Base-by-base conservation (phyloP, 768 basidiomycete genomes). In the Ramaria sp. region DNA sequence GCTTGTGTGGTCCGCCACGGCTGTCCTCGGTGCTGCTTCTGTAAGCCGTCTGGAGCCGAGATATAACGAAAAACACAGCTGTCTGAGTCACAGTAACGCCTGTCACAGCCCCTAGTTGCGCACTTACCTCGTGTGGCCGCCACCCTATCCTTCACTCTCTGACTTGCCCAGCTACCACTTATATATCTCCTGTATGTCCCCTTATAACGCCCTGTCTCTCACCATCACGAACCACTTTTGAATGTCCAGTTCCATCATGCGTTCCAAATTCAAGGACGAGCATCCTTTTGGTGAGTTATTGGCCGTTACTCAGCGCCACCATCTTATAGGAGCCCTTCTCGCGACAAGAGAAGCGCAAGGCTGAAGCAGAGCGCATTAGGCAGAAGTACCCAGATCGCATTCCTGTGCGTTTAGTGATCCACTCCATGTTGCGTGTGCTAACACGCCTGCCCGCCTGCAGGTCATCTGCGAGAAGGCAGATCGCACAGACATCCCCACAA, bases 401-500 rank as follows among this genome's bases (percentile, higher is more conserved):
- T 69, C 95, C 95, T 41, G 95, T 97, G 59, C 64, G 91, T 81
- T 42, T 42, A 4, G 30, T 48, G 58, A n/a, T n/a, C n/a, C n/a
- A n/a, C 58, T 50, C 60, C 48, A 62, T 15, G 59, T 43, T 50
- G 38, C 20, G 37, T 59, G 46, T 38, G 33, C 39, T 41, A 30
- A 27, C 49, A 1, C 13, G 22, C 59, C 41, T 11, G 11, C 33
- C 11, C n/a, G n/a, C n/a, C n/a, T n/a, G n/a, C 63, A 97, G 94
- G 95, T 99, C 57, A 99, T 99, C 73, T 99, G 96, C 74, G 96
- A 99, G 81, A 97, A 96, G 76, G 94, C 92, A 51, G 94, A 98
- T 76, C 82, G 88, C 66, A 94, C 93, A 55, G 96, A 99, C 75
- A 98, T 99, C 70, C 91, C 94, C 0, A 94, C 93, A 30, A 97